A percentile compares a stretch with the other conserved stretches of the same genome.
phyloP scores from a whole-genome alignment of 2,329 filamentous ascomycete genomes.

The Dryadomyces quercus-mongolicae region DNA sequence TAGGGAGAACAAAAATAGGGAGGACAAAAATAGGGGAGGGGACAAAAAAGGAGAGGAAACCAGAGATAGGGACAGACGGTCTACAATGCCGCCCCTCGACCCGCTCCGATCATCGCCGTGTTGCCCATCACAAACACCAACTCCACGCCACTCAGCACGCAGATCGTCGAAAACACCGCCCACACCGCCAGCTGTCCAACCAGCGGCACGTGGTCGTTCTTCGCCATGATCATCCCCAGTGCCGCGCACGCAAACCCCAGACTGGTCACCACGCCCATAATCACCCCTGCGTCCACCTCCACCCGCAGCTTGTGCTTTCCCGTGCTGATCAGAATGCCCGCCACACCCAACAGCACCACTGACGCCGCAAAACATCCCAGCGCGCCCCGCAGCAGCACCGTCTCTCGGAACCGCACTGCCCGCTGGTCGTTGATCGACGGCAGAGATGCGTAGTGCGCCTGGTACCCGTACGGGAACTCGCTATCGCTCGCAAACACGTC shows the following conservation, averaged over 20 bases:
- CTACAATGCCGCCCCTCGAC: not conserved
- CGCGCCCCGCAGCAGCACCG: constrained; percentile 40
- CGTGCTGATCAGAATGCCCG: constrained; percentile 53
- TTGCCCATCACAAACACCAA: constrained; percentile 37
- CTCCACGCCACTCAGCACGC: constrained; percentile 36
- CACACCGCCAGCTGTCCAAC: constrained; percentile 29
- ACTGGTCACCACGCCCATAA: constrained; percentile 56
- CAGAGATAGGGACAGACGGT: too few relatives aligned
- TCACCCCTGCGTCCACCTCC: constrained; percentile 63
- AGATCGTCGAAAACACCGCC: constrained; percentile 30
- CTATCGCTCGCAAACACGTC: constrained; percentile 22
- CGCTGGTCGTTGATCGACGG: constrained; percentile 40
- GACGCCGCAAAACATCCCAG: constrained; percentile 44
- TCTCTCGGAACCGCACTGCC: constrained; percentile 37
- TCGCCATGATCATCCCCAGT: constrained; percentile 44
- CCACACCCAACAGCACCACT: constrained; percentile 51
- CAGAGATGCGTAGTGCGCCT: constrained; percentile 39
- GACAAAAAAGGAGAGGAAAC: not conserved
- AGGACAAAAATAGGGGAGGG: not conserved
- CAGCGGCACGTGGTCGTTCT: constrained; percentile 30
- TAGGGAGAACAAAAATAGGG: not conserved
- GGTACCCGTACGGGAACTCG: constrained; percentile 39
- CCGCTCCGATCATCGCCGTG: constrained; percentile 8
- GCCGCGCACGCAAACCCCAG: constrained; percentile 51
- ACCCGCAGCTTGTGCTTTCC: constrained; percentile 54